phyloP scores from a whole-genome alignment of 1,284 basidiomycete genomes.

The Ganoderma boninense region DNA sequence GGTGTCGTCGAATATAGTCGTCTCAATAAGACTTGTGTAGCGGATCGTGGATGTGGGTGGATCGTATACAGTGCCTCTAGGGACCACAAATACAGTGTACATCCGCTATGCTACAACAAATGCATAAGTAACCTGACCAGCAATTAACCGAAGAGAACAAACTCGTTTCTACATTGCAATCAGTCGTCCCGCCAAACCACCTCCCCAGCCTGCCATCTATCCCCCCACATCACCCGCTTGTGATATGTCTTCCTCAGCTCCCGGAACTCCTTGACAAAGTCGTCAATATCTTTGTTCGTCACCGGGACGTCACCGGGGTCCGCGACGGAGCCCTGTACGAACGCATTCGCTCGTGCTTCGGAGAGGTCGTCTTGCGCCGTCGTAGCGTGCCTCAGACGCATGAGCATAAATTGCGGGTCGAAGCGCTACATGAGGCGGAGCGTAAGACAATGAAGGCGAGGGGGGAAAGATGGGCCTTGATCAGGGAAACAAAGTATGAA shows the following conservation, averaged over 20 bases:
- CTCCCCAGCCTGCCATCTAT: slow-evolving; percentile 84
- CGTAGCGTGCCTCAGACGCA: slow-evolving; percentile 86
- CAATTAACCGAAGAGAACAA: not conserved
- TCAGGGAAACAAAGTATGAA: not conserved
- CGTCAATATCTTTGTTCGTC: slow-evolving; percentile 74
- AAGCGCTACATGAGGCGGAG: slow-evolving; percentile 65
- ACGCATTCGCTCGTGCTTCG: slow-evolving; percentile 81
- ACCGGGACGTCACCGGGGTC: slow-evolving; percentile 43
- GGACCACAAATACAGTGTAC: slow-evolving; percentile 11
- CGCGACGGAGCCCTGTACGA: slow-evolving; percentile 68
- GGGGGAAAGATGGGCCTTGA: slow-evolving; percentile 11
- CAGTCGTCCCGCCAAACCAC: slow-evolving; percentile 71
- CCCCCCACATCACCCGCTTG: slow-evolving; percentile 88
- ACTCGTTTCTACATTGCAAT: not conserved
- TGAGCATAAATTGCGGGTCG: slow-evolving; percentile 84
- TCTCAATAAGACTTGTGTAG: not conserved
- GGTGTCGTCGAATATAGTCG: not conserved
- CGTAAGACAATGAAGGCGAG: slow-evolving; percentile 2
- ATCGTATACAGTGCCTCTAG: slow-evolving; percentile 3
- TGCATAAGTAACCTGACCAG: slow-evolving; percentile 12
- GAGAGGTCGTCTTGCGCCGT: slow-evolving; percentile 90
- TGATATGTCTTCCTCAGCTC: slow-evolving; percentile 88
- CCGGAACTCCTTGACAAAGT: slow-evolving; percentile 89
- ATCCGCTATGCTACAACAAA: slow-evolving; percentile 26
- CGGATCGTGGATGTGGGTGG: not conserved